A percentile compares a stretch with the other conserved stretches of the same genome.
phyloP scores from a whole-genome alignment of 371 early-diverging fungal genomes.

The Mortierella sp. region DNA sequence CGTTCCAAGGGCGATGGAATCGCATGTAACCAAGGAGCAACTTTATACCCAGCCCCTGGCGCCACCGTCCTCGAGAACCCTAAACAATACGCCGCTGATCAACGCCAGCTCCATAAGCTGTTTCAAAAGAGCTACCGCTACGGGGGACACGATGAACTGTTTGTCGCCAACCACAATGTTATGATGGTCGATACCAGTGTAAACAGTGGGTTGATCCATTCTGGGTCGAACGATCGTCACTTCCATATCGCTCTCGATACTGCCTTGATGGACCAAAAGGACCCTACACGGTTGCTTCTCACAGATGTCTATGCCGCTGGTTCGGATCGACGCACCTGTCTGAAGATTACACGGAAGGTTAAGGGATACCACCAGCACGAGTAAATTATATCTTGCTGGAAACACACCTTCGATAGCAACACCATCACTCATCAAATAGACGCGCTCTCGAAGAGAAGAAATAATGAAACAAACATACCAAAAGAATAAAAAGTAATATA shows the following conservation, averaged over 20 bases:
- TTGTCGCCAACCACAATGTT: slow-evolving; percentile 33
- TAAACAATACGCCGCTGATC: slow-evolving; percentile 12
- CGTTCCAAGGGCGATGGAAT: slow-evolving; percentile 50
- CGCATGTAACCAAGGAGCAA: slow-evolving; percentile 33
- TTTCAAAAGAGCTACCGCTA: slow-evolving; percentile 35
- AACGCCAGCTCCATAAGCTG: slow-evolving; percentile 20
- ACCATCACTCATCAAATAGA: background rate
- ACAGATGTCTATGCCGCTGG: slow-evolving; percentile 53
- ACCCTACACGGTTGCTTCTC: slow-evolving; percentile 32
- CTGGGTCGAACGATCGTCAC: slow-evolving; percentile 29
- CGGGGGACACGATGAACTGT: slow-evolving; percentile 24
- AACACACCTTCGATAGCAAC: background rate
- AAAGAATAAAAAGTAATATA: slow-evolving; percentile 12
- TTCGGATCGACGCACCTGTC: slow-evolving; percentile 38
- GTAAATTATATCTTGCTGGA: background rate
- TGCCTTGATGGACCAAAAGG: slow-evolving; percentile 10
- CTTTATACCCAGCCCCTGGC: slow-evolving; percentile 41
- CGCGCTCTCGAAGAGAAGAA: background rate
- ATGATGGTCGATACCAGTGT: slow-evolving; percentile 41
- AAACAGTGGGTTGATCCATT: slow-evolving; percentile 19
- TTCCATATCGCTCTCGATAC: slow-evolving; percentile 32
- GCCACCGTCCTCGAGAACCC: slow-evolving; percentile 35
- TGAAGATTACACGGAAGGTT: slow-evolving; percentile 24
- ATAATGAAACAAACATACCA: background rate
- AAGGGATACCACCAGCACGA: slow-evolving; percentile 31